Conservation (phyloP, 345 rosid genomes). For the Lumnitzera littorea region DNA sequence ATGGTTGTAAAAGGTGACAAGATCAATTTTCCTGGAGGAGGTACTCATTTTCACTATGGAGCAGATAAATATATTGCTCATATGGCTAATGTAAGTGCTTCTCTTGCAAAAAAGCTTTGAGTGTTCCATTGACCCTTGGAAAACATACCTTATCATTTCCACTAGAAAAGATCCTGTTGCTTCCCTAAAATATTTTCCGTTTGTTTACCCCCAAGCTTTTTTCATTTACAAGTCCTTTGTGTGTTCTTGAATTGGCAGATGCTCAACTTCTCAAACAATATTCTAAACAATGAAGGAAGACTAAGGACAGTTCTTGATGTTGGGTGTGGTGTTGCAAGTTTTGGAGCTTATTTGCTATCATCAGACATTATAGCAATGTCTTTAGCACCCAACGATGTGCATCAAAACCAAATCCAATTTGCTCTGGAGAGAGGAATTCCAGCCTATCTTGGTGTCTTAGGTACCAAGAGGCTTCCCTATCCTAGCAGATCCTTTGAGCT, state of each 20-base stretch:
- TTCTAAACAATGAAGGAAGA: conserved; percentile 66
- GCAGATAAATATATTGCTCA: conserved; percentile 96
- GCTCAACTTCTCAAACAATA: conserved; percentile 76
- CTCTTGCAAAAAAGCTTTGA: neutral
- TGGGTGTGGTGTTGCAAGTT: conserved; percentile 99
- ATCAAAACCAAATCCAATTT: conserved; percentile 99
- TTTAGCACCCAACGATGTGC: conserved; percentile 96
- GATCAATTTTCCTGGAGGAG: conserved; percentile 95
- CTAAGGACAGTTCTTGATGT: conserved; percentile 91
- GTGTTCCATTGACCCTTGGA: neutral
- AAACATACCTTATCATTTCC: neutral
- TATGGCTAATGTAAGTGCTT: conserved; percentile 71
- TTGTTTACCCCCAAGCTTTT: no score
- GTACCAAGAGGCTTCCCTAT: conserved; percentile 93
- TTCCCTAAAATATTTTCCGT: no score
- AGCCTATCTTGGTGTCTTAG: conserved; percentile 94
- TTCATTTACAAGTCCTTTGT: no score
- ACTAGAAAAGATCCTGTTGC: no score
- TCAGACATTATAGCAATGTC: conserved; percentile 86
- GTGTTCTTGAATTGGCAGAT: conserved; percentile 40
- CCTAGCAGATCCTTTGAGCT: conserved; percentile 99
- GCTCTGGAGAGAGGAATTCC: conserved; percentile 99
- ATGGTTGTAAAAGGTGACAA: conserved; percentile 98
- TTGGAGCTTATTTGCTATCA: conserved; percentile 89
- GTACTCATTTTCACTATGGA: conserved; percentile 98